Evolutionary conservation across 306 rosid genomes (phyloP).

Genomic region (Sindora glabra): DNA sequence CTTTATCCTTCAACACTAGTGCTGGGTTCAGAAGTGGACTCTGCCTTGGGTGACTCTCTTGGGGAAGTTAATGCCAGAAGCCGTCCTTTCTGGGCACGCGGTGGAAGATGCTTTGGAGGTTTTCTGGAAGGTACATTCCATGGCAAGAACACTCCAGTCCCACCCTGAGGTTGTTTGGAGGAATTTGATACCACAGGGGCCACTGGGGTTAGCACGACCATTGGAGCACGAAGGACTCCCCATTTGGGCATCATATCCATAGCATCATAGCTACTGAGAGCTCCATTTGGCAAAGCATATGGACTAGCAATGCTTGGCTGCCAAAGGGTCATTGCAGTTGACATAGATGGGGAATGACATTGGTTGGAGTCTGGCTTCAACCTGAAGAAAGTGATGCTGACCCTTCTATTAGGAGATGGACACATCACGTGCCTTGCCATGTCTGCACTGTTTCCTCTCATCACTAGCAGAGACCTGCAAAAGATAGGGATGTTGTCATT

Average conservation of each 20-base stretch:
- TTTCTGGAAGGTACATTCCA: slow-evolving; percentile 81
- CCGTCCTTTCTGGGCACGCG: slow-evolving; percentile 82
- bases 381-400: slow-evolving; percentile 73
- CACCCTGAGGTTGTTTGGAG: slow-evolving; percentile 50
- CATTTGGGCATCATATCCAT: slow-evolving; percentile 69
- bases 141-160: slow-evolving; percentile 96
- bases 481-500: background rate
- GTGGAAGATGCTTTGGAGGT: slow-evolving; percentile 87
- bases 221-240: slow-evolving; percentile 69
- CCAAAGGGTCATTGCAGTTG: slow-evolving; percentile 55
- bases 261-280: slow-evolving; percentile 43
- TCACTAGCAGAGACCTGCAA: slow-evolving; percentile 76
- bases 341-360: slow-evolving; percentile 46
- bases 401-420: slow-evolving; percentile 70
- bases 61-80: slow-evolving; percentile 58
- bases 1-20: slow-evolving; percentile 36
- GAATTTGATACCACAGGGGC: slow-evolving; percentile 59
- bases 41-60: slow-evolving; percentile 38
- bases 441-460: slow-evolving; percentile 98
- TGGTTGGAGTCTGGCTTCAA: slow-evolving; percentile 65
- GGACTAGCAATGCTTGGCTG: slow-evolving; percentile 56
- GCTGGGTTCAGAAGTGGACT: slow-evolving; percentile 53
- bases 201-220: slow-evolving; percentile 72
- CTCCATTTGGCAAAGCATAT: slow-evolving; percentile 53
- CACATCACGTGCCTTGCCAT: slow-evolving; percentile 98